phyloP scores from a whole-genome alignment of 2,329 filamentous ascomycete genomes.

The Chaetomiaceae sp. region DNA sequence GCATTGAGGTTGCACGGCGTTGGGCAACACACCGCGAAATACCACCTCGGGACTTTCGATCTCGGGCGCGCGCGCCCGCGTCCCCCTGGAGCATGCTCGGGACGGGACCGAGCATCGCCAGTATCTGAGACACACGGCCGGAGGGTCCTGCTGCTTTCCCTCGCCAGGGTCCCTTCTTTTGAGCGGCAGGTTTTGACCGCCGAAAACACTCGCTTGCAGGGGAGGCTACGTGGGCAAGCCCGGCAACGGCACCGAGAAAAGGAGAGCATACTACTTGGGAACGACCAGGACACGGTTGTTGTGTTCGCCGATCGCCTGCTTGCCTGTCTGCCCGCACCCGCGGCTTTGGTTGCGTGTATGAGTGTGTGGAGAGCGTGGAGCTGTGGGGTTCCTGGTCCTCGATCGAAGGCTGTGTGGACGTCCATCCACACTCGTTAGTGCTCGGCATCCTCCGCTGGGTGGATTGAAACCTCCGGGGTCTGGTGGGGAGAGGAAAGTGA shows the following conservation, averaged over 20 bases:
- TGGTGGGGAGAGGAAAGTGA: conserved; percentile 7
- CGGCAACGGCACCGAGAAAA: background rate
- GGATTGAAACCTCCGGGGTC: conserved; percentile 9
- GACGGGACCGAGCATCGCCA: conserved; percentile 11
- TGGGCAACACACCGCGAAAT: conserved; percentile 25
- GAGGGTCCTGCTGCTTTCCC: conserved; percentile 1
- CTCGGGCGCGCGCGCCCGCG: too few species aligned
- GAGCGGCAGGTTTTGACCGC: background rate
- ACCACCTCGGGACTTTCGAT: conserved; percentile 19
- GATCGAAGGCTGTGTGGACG: background rate
- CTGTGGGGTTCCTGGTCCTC: background rate
- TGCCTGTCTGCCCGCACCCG: background rate
- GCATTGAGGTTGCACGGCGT: conserved; percentile 27
- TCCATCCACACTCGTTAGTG: conserved; percentile 2
- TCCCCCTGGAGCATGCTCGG: conserved; percentile 11
- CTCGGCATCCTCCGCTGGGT: background rate
- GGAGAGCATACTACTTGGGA: background rate
- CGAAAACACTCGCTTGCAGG: conserved; percentile 8
- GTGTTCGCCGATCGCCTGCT: background rate
- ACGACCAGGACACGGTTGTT: background rate
- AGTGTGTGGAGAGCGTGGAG: conserved; percentile 4
- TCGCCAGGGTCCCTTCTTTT: background rate
- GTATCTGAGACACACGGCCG: conserved; percentile 16
- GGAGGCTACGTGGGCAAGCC: background rate
- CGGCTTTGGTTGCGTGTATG: background rate